These are phyloP conservation scores for Eucalyptus tenuipes DNA, from an alignment of 345 rosid species.

Conservation along the genomic window DNA sequence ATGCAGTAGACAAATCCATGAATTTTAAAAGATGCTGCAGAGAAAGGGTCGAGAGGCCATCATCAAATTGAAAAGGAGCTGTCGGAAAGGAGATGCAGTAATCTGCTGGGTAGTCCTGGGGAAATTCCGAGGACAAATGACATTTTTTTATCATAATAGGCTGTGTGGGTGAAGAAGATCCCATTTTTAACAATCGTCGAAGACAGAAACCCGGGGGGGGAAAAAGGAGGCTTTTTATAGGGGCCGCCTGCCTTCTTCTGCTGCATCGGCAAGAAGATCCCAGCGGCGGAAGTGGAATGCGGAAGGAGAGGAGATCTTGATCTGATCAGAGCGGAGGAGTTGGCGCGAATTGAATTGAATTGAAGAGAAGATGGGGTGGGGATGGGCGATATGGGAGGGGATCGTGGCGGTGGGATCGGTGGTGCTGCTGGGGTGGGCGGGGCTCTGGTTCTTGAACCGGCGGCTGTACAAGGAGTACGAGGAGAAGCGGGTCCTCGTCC, in stretches of 20 bases:
- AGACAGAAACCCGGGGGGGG: not conserved
- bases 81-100: not conserved
- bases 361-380: conserved; percentile 21
- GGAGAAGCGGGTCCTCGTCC: conserved; percentile 83
- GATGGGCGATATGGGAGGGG: conserved; percentile 63
- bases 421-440: conserved; percentile 68
- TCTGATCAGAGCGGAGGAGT: not conserved
- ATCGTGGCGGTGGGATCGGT: conserved; percentile 51
- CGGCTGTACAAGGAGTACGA: conserved; percentile 92
- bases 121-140: not conserved
- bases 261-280: not conserved
- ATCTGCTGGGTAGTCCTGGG: not conserved
- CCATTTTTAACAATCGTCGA: not conserved
- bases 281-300: not conserved
- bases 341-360: not conserved
- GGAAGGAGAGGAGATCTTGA: not conserved
- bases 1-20: not conserved
- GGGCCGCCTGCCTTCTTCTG: no score
- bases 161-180: not conserved
- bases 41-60: not conserved
- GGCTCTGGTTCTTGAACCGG: conserved; percentile 82
- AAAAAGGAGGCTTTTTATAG: no score
- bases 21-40: not conserved
- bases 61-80: not conserved
- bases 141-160: not conserved